Base-by-base conservation (phyloP, 169 alveolate species). In the Plasmodium inui region DNA sequence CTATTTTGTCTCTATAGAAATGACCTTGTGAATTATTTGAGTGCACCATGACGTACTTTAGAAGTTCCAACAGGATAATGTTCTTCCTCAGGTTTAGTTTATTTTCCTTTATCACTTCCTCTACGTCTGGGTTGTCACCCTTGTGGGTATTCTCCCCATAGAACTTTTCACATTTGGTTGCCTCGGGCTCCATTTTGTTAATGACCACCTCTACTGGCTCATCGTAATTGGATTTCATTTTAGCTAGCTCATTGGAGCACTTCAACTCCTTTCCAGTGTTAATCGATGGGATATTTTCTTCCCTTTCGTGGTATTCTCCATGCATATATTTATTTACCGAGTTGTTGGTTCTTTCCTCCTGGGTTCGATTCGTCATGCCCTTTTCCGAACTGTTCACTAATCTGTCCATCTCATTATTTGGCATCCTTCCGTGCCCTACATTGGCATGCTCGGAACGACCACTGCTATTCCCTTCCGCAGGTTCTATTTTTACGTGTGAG, bases 31-130 rank as follows among this genome's bases (percentile, higher is more conserved):
- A 8, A 44, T 90, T 76, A 90, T 50, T 76, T 44, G 92, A n/a
- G 26, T 85, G 37, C 28, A 73, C 12, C 76, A 85, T 74, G 41
- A 85, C 93, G 61, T 74, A 74, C 79, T 85, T 85, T 12, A 85
- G 32, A 10, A 85, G 78, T 44, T 85, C 93, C 30, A 85, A 46
- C 17, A 85, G 34, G 67, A 46, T 19, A 30, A 85, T 85, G 39
- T 85, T 85, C 46, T 85, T 85, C 61, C 70, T 73, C 61, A 85
- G 50, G 57, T 85, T 85, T 32, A 85, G 19, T 46, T 85, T 34
- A 74, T 85, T 85, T 28, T 85, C 93, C 76, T 55, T 26, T 12
- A 85, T 44, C 22, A 53, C 10, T 53, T 55, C 53, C 14, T 84
- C 37, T 55, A 28, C 34, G 3, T 57, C 57, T 26, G 32, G 7